Percentiles rank a stretch among this genome's conserved stretches.
Evolutionary conservation across 495 filamentous ascomycete genomes (phyloP).

Genomic region (Pyrenopolyporus hunteri): DNA sequence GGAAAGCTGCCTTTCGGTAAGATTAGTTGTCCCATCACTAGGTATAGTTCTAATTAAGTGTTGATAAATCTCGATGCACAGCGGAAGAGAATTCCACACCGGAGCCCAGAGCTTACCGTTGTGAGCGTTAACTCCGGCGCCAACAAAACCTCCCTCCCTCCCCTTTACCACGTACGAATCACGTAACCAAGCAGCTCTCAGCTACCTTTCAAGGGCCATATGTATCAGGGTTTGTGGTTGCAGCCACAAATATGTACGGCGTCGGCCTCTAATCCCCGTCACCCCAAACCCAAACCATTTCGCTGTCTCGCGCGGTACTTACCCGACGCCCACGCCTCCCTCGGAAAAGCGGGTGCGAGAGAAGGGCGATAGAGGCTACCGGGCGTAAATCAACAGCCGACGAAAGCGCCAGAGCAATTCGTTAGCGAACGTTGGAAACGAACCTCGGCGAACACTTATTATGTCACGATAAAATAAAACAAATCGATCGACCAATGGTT

Average conservation of each 20-base stretch:
- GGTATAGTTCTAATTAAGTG: not conserved
- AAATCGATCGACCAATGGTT: constrained; percentile 10
- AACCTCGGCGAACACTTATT: constrained; percentile 30
- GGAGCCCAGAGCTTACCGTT: no score
- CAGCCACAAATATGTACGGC: no score
- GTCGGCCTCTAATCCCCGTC: no score
- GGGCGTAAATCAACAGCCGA: constrained; percentile 41
- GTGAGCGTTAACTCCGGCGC: no score
- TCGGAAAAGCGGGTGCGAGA: constrained; percentile 8
- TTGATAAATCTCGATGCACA: no score
- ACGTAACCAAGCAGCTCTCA: no score
- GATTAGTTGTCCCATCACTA: not conserved
- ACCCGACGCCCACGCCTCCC: constrained; percentile 13
- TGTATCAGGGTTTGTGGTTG: no score
- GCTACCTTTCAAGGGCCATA: no score
- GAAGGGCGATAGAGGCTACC: constrained; percentile 2
- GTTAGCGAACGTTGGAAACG: constrained; percentile 10
- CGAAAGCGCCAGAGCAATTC: constrained; percentile 9
- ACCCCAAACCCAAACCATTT: no score
- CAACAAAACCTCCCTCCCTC: no score
- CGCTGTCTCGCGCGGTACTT: constrained; percentile 11
- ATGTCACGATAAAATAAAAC: constrained; percentile 26
- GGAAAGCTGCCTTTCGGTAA: not conserved
- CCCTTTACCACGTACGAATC: no score
- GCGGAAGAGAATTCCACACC: no score